Conservation (phyloP, 148 eudicot species). For the Chenopodium formosanum region DNA sequence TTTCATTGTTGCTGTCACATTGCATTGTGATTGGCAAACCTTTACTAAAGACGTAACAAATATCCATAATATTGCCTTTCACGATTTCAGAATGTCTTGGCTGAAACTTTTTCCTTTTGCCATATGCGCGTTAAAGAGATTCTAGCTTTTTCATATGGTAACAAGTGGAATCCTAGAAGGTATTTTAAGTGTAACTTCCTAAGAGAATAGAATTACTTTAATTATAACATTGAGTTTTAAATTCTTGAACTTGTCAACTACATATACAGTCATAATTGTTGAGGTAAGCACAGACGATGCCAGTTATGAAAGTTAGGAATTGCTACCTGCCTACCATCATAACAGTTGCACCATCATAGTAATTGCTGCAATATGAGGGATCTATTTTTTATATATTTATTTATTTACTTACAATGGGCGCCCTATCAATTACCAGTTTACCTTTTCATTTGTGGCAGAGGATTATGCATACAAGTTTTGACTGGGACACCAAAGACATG, state of each 20-base stretch:
- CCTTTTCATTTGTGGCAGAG: slow-evolving; percentile 45
- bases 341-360: too few species aligned
- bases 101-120: not conserved
- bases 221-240: not conserved
- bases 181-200: not conserved
- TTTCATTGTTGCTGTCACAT: not conserved
- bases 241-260: not conserved
- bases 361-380: not conserved
- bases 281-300: not conserved
- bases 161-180: not conserved
- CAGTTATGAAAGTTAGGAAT: not conserved
- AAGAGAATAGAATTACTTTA: not conserved
- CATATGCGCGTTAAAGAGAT: not conserved
- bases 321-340: too few species aligned
- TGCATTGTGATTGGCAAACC: not conserved
- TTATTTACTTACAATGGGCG: not conserved
- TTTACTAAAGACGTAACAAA: not conserved
- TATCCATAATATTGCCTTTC: not conserved
- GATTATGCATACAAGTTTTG: slow-evolving; percentile 68
- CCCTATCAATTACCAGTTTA: not conserved
- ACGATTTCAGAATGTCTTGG: not conserved
- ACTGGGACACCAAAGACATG: slow-evolving; percentile 86
- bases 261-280: not conserved
- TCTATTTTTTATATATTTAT: not conserved
- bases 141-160: not conserved